Percentiles rank a stretch among this genome's conserved stretches.
Evolutionary conservation across 257 asterid genomes (phyloP).

Genomic region (Nicotiana tomentosiformis): DNA sequence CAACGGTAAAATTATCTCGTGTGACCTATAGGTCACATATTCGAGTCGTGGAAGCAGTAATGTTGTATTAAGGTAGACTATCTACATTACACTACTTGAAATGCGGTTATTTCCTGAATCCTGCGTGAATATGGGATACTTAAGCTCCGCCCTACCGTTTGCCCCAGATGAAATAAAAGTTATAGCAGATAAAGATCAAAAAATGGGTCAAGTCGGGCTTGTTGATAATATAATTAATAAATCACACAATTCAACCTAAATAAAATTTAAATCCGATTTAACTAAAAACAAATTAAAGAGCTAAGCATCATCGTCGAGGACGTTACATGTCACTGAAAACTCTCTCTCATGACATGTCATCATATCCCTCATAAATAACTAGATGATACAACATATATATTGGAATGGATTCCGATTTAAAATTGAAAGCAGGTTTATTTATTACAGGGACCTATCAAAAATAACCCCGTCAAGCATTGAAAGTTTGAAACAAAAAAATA

Average conservation of each 20-base stretch:
- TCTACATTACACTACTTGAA: no score
- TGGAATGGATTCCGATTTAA: not conserved
- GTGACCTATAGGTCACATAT: no score
- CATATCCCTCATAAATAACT: not conserved
- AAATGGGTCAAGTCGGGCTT: not conserved
- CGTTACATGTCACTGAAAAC: constrained; percentile 5
- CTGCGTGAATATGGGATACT: no score
- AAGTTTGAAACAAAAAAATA: not conserved
- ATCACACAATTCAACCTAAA: not conserved
- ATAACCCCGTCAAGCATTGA: not conserved
- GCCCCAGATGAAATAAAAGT: no score
- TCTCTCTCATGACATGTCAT: not conserved
- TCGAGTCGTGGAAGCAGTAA: no score
- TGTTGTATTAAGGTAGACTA: no score
- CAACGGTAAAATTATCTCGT: no score
- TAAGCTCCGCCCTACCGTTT: no score
- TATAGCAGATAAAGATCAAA: no score
- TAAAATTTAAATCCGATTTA: not conserved
- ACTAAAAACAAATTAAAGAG: not conserved
- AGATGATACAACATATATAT: not conserved
- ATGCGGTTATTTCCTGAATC: no score
- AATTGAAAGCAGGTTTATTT: not conserved
- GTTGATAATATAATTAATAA: not conserved
- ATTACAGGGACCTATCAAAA: not conserved
- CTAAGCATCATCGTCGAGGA: not conserved